Percentiles rank a stretch among this genome's conserved stretches.
These are phyloP conservation scores for Sphagnum fallax DNA, from an alignment of 228 moss, liverwort and hornwort genomes.

Conservation along the genomic window DNA sequence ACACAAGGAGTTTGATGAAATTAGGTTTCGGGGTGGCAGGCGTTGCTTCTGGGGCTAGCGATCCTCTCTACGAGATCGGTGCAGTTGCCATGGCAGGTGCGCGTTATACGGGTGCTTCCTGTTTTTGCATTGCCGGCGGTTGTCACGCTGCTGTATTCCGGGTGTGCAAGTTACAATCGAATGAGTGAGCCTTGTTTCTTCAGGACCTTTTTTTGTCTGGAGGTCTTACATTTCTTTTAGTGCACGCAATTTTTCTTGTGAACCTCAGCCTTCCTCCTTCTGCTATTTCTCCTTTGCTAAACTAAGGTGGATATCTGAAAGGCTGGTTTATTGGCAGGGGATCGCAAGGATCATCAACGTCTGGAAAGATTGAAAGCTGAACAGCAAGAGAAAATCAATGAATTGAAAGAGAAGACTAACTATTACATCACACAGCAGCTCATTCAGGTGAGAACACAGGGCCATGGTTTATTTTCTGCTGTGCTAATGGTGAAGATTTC, in stretches of 20 bases:
- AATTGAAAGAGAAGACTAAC: slow-evolving; percentile 96
- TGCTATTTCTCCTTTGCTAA: too few species aligned
- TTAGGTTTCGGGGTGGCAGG: slow-evolving; percentile 23
- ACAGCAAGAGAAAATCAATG: slow-evolving; percentile 89
- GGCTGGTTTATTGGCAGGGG: slow-evolving; percentile 33
- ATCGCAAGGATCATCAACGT: slow-evolving; percentile 82
- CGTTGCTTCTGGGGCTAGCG: slow-evolving; percentile 69
- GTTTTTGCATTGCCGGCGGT: slow-evolving; percentile 80
- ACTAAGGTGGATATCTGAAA: too few species aligned
- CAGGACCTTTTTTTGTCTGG: too few species aligned
- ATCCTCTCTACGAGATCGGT: slow-evolving; percentile 67
- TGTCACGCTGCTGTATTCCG: slow-evolving; percentile 77
- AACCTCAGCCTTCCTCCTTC: too few species aligned
- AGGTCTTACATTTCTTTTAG: too few species aligned
- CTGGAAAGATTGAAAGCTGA: slow-evolving; percentile 81
- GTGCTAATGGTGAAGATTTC: too few species aligned
- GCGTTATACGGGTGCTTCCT: slow-evolving; percentile 74
- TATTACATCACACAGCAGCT: slow-evolving; percentile 92
- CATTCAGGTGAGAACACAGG: slow-evolving; percentile 58
- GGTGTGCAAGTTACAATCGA: slow-evolving; percentile 76
- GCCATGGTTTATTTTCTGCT: too few species aligned
- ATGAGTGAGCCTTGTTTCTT: slow-evolving; percentile 53
- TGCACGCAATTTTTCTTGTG: too few species aligned
- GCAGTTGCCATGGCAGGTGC: slow-evolving; percentile 75
- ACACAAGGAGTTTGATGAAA: too few species aligned